Conservation (phyloP, 805 yeast genomes). For the Cyberlindnera petersonii region DNA sequence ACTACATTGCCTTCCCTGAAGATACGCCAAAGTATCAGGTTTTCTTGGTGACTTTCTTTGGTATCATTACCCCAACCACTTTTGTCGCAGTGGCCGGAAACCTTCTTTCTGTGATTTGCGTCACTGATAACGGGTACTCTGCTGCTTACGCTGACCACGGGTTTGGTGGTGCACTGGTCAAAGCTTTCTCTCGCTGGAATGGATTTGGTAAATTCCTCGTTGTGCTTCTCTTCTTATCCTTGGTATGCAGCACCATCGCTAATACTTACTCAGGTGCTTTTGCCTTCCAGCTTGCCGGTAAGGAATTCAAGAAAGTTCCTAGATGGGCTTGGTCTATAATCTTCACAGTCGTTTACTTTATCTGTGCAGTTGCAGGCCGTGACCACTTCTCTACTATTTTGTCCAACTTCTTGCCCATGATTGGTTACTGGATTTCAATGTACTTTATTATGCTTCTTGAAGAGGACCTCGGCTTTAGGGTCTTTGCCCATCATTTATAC, state of each 20-base stretch:
- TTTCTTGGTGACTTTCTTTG: constrained; percentile 59
- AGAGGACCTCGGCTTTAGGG: constrained; percentile 70
- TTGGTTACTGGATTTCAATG: constrained; percentile 87
- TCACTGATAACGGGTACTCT: constrained; percentile 51
- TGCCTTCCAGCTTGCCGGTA: constrained; percentile 62
- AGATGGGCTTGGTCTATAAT: constrained; percentile 72
- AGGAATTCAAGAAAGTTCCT: constrained; percentile 54
- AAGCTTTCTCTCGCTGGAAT: constrained; percentile 66
- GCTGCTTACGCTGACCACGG: constrained; percentile 55
- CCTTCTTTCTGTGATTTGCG: constrained; percentile 61
- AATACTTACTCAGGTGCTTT: constrained; percentile 81
- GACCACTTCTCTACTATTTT: constrained; percentile 67
- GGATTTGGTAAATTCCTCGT: constrained; percentile 74
- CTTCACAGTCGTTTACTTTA: constrained; percentile 58
- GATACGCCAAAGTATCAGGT: constrained; percentile 51
- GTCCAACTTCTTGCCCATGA: constrained; percentile 83
- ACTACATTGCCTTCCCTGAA: constrained; percentile 78
- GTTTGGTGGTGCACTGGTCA: constrained; percentile 69
- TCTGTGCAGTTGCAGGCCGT: constrained; percentile 76
- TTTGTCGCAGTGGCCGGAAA: constrained; percentile 72
- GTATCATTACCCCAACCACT: constrained; percentile 65
- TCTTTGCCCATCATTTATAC: constrained; percentile 37
- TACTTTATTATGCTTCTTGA: constrained; percentile 65
- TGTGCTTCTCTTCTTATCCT: constrained; percentile 65
- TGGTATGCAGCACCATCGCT: constrained; percentile 74